Base-by-base conservation (phyloP, 1,284 basidiomycete species). In the Athelia psychrophila region DNA sequence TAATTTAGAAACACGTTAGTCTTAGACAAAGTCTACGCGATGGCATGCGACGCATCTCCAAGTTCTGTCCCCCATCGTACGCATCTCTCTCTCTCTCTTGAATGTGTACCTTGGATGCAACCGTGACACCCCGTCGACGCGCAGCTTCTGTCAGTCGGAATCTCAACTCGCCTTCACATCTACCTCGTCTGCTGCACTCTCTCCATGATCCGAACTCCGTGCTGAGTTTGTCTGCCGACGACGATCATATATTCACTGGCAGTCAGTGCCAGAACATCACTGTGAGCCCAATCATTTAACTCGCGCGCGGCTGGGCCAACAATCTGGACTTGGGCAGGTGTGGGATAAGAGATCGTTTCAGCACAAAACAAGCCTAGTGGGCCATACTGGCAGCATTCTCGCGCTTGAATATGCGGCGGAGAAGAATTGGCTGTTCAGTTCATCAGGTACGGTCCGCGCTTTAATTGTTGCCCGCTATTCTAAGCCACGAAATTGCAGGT, bases 381-480 rank as follows among this genome's bases (percentile, higher is more conserved):
- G 95, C 0, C 95, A 98, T 62, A 86, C 86, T 0, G 91, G 88
- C 9, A 91, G 89, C 52, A 88, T 98, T 0, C 77, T 98, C 15
- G 87, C 88, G 2, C 75, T 98, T 27, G 86, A 91, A 59, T 79
- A 92, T 51, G 88, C 89, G 2, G 69, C 81, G 44, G 88, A 90
- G 48, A 84, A 81, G 59, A 74, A 80, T 38, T 96, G 94, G 93
- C 69, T 96, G 20, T 89, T 97, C 61, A 93, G 91, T 57, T 86
- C 91, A 10, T 89, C 87, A 40, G 83, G 88, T 86, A 62, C 47
- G 78, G 60, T 15, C 13, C 13, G 27, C 27, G 20, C 18, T n/a
- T 19, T 19, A 5, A 27, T 36, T 15, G 20, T 40, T 23, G 38
- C 35, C 19, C 2, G 38, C 13, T 23, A 69, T 68, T 53, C n/a